Evolutionary conservation across 768 basidiomycete species (phyloP), one percentile per base, ranked within the genome.

Genomic region (Termitomyces sp.): DNA sequence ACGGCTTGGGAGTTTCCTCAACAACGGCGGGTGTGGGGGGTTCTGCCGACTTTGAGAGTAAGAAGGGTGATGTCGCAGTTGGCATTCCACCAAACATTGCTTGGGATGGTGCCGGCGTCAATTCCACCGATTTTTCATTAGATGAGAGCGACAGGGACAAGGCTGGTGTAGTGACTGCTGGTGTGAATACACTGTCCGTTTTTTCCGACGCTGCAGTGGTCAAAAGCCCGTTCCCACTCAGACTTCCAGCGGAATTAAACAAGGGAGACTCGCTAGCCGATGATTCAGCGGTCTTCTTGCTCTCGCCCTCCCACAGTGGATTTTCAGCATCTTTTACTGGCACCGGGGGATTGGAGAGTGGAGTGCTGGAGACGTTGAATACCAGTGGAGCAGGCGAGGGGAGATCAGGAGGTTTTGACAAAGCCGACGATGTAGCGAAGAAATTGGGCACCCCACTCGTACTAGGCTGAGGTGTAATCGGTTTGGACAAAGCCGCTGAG

Each of bases 371-470:
- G 46, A 61, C 37, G 47, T 55, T 53, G 12, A 72, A 72, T 44
- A 43, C 46, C 32, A 71, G 48, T 18, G 72, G 62, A 7, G 72
- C 54, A n/a, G 70, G 52, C 34, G 67, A 50, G 22, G 68, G 56
- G 3, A 71, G 51, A 27, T 71, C 70, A 20, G 72, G 61, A 49
- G 76, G 70, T 61, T 80, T 82, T 16, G 76, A 66, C 56, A 83
- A 70, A 22, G 76, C 59, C 22, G 81, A 72, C 0, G 86, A 84
- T 34, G 64, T 78, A 27, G 82, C 76, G 57, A 90, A 90, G 69
- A 90, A 88, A 68, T 88, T 82, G 8, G 87, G 87, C 36, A 87
- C 67, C 5, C 74, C 50, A 27, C n/a, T 50, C 3, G 50, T n/a
- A 47, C 39, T 32, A 7, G 57, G 42, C 27, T 42, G 42, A 43